phyloP scores from a whole-genome alignment of 2,329 filamentous ascomycete genomes.

The Seiridium cupressi region DNA sequence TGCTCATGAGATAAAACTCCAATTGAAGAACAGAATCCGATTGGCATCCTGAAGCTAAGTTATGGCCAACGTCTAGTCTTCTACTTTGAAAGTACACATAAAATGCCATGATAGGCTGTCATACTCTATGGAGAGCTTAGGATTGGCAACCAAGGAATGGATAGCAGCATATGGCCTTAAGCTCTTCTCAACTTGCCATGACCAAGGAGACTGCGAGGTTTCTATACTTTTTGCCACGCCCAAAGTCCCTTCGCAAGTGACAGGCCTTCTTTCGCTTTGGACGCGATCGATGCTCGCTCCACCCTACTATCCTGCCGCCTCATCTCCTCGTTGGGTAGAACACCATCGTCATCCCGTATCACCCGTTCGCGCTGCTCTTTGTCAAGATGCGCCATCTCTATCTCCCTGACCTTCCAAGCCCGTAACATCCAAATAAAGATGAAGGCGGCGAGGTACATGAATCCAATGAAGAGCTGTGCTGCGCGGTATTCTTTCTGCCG shows the following conservation, averaged over 20 bases:
- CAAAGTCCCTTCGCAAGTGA: slow-evolving; percentile 21
- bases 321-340: neutral
- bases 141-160: no score
- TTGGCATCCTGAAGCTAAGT: no score
- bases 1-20: no score
- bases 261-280: slow-evolving; percentile 14
- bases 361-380: slow-evolving; percentile 26
- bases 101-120: no score
- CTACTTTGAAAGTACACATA: no score
- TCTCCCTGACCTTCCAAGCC: slow-evolving; percentile 40
- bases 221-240: slow-evolving; percentile 9
- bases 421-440: slow-evolving; percentile 39
- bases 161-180: no score
- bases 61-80: no score
- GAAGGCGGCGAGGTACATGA: slow-evolving; percentile 58
- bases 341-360: slow-evolving; percentile 22
- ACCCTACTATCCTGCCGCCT: slow-evolving; percentile 14
- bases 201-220: neutral
- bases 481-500: slow-evolving; percentile 46
- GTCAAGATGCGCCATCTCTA: slow-evolving; percentile 27
- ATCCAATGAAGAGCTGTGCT: slow-evolving; percentile 57
- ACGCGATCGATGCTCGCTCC: slow-evolving; percentile 11
- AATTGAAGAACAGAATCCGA: no score
- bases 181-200: no score
- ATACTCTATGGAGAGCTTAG: no score